Conservation (phyloP, 257 asterid genomes). For the Penstemon eatonii region DNA sequence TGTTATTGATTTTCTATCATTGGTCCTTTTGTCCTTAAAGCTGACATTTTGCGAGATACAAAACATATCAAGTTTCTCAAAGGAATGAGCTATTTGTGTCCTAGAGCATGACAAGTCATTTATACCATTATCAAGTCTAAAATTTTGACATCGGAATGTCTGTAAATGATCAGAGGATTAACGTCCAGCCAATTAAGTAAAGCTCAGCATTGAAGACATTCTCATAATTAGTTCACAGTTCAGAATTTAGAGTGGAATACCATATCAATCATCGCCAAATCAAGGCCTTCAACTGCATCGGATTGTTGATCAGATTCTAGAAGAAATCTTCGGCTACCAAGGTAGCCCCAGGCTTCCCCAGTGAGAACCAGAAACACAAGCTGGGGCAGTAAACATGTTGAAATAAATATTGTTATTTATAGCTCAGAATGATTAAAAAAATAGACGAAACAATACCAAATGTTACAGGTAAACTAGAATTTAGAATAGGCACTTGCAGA, state of each 20-base stretch:
- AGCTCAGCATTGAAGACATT: conserved; percentile 5
- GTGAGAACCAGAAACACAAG: conserved; percentile 91
- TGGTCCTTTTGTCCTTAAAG: background rate
- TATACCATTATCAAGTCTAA: conserved; percentile 10
- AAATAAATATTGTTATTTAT: conserved; percentile 16
- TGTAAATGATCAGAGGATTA: background rate
- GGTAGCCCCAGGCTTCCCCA: conserved; percentile 98
- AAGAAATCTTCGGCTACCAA: conserved; percentile 92
- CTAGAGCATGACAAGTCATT: conserved; percentile 20
- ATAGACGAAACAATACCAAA: conserved; percentile 4
- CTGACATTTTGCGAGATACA: background rate
- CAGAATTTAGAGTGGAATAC: conserved; percentile 46
- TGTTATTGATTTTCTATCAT: background rate
- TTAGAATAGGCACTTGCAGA: conserved; percentile 20
- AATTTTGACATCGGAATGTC: conserved; percentile 10
- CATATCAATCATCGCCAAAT: conserved; percentile 68
- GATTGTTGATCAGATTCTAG: conserved; percentile 76
- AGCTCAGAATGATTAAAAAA: conserved; percentile 7
- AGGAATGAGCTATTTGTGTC: background rate
- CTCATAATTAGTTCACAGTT: conserved; percentile 1
- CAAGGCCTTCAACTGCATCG: conserved; percentile 68
- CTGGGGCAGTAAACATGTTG: conserved; percentile 47
- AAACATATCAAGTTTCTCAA: background rate
- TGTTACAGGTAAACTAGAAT: conserved; percentile 15
- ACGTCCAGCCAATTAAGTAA: conserved; percentile 17